Conservation (phyloP, 2,329 filamentous ascomycete genomes). For the Fonsecaea pedrosoi region DNA sequence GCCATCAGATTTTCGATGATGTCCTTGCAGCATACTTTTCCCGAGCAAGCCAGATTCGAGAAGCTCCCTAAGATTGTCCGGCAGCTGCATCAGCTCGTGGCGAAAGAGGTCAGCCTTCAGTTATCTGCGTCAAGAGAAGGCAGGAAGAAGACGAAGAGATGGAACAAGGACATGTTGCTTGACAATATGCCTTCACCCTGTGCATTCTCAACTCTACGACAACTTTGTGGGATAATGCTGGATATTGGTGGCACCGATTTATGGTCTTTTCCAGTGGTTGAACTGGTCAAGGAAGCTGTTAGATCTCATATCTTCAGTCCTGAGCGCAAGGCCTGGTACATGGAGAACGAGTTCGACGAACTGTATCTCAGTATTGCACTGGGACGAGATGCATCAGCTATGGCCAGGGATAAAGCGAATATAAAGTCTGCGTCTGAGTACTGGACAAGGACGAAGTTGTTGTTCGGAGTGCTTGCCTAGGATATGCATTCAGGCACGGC, state of each 20-base stretch:
- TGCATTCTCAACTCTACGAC: slow-evolving; percentile 33
- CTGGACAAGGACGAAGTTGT: slow-evolving; percentile 38
- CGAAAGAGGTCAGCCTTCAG: slow-evolving; percentile 24
- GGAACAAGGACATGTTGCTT: slow-evolving; percentile 16
- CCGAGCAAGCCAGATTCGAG: slow-evolving; percentile 20
- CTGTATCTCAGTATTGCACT: slow-evolving; percentile 34
- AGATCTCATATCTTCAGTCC: slow-evolving; percentile 21
- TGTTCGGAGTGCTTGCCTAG: slow-evolving; percentile 36
- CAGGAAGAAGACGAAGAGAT: slow-evolving; percentile 4
- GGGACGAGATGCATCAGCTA: not conserved
- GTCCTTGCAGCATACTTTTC: slow-evolving; percentile 28
- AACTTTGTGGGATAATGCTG: slow-evolving; percentile 36
- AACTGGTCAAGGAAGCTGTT: slow-evolving; percentile 29
- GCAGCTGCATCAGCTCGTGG: slow-evolving; percentile 30
- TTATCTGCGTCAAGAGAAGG: slow-evolving; percentile 20
- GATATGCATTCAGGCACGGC: not conserved
- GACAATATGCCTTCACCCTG: slow-evolving; percentile 38
- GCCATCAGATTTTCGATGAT: slow-evolving; percentile 28
- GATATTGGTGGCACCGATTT: slow-evolving; percentile 37
- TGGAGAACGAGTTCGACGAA: slow-evolving; percentile 35
- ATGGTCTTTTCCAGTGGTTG: slow-evolving; percentile 34
- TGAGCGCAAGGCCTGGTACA: slow-evolving; percentile 21
- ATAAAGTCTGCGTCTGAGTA: slow-evolving; percentile 30
- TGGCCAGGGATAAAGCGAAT: not conserved
- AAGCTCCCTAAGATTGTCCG: slow-evolving; percentile 20